Evolutionary conservation across 2,329 filamentous ascomycete genomes (phyloP).

Genomic region (Grosmannia penicillata): DNA sequence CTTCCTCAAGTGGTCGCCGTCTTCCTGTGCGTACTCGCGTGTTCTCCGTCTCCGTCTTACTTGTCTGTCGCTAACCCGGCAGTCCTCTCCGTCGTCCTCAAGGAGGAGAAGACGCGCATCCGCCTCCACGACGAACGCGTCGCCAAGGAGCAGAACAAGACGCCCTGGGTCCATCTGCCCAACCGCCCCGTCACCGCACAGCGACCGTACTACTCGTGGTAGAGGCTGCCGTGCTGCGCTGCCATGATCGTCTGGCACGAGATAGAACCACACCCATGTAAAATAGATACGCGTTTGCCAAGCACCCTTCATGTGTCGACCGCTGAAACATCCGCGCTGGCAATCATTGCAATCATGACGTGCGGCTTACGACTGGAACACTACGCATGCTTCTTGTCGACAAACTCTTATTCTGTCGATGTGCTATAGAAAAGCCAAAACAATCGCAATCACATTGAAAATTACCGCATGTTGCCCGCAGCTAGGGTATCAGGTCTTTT

Average conservation of each 20-base stretch:
- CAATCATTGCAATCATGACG: too few relatives aligned
- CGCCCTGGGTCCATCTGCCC: constrained; percentile 77
- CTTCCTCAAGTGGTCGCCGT: constrained; percentile 44
- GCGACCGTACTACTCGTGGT: constrained; percentile 88
- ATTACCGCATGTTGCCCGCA: too few relatives aligned
- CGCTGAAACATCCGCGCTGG: too few relatives aligned
- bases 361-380: too few relatives aligned
- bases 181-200: constrained; percentile 74
- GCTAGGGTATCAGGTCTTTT: too few relatives aligned
- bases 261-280: not conserved
- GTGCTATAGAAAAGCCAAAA: too few relatives aligned
- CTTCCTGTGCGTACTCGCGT: constrained; percentile 45
- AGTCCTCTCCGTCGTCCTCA: constrained; percentile 70
- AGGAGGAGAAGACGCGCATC: constrained; percentile 85
- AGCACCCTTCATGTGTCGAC: not conserved
- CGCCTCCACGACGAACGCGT: constrained; percentile 65
- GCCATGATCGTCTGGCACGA: not conserved
- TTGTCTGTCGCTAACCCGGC: not conserved
- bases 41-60: constrained; percentile 3
- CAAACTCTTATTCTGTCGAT: too few relatives aligned
- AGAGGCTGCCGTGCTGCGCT: constrained; percentile 19
- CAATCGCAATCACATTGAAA: too few relatives aligned
- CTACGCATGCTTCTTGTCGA: too few relatives aligned
- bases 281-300: not conserved
- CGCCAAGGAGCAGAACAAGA: constrained; percentile 57